Evolutionary conservation across 768 basidiomycete species (phyloP).

Genomic region (Boletus tomentosulus): DNA sequence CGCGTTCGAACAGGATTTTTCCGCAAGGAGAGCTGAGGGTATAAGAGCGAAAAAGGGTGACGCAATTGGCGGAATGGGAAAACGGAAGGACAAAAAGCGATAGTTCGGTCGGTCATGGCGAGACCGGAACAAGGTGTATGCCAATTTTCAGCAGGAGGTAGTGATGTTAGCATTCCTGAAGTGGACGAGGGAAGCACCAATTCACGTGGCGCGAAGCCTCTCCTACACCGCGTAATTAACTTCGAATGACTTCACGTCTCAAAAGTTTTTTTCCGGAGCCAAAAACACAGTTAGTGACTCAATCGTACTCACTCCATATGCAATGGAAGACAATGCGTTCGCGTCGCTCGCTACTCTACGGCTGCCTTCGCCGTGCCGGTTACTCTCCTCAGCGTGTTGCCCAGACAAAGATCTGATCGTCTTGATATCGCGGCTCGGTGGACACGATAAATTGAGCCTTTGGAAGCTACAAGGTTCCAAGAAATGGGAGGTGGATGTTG

Average conservation of each 20-base stretch:
- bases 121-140: not conserved
- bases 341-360: slow-evolving; percentile 51
- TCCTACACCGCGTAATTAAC: slow-evolving; percentile 21
- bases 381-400: slow-evolving; percentile 67
- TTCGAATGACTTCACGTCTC: slow-evolving; percentile 15
- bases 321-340: slow-evolving; percentile 48
- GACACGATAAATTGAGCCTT: slow-evolving; percentile 65
- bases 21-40: slow-evolving; percentile 53
- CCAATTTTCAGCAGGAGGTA: not conserved
- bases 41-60: slow-evolving; percentile 63
- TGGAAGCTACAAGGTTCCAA: slow-evolving; percentile 80
- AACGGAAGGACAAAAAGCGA: slow-evolving; percentile 42
- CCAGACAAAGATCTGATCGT: slow-evolving; percentile 81
- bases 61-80: slow-evolving; percentile 47
- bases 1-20: slow-evolving; percentile 60
- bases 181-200: slow-evolving; percentile 21
- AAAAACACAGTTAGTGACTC: not conserved
- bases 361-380: slow-evolving; percentile 52
- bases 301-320: not conserved
- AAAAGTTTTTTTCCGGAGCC: slow-evolving; percentile 6
- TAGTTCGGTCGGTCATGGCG: slow-evolving; percentile 4
- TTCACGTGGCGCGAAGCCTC: slow-evolving; percentile 26
- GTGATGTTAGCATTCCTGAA: slow-evolving; percentile 2
- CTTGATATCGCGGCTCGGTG: slow-evolving; percentile 61
- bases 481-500: slow-evolving; percentile 80